phyloP scores from a whole-genome alignment of 495 filamentous ascomycete species.

The Haplographium delicatum region DNA sequence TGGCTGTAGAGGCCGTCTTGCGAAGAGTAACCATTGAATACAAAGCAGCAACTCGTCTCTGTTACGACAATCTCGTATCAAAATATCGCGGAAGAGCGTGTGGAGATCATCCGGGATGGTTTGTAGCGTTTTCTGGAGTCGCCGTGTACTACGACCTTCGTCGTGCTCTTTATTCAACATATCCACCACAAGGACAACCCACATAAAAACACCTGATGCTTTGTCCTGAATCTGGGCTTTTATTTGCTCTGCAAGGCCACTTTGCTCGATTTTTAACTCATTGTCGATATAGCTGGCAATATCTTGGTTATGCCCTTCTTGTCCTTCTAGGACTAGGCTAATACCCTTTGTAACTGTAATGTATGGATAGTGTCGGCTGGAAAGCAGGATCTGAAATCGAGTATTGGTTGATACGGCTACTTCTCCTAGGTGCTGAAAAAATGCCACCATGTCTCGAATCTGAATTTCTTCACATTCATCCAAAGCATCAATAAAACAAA shows the following conservation, averaged over 20 bases:
- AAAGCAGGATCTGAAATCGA: constrained; percentile 28
- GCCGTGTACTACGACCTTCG: constrained; percentile 2
- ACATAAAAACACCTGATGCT: constrained; percentile 23
- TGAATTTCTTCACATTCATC: constrained; percentile 31
- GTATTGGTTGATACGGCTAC: constrained; percentile 7
- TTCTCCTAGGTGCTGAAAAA: constrained; percentile 19
- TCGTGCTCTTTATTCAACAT: constrained; percentile 15
- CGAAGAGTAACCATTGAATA: constrained; percentile 32
- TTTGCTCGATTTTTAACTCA: constrained; percentile 12
- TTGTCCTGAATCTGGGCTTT: constrained; percentile 13
- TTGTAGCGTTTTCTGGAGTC: constrained; percentile 8
- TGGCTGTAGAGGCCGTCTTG: constrained; percentile 21
- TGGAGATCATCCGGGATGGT: constrained; percentile 26
- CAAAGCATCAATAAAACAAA: constrained; percentile 29
- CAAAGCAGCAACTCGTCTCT: constrained; percentile 19
- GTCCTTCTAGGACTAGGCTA: constrained; percentile 24
- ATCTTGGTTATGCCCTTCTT: constrained; percentile 24
- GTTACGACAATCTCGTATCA: neutral
- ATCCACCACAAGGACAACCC: constrained; percentile 24
- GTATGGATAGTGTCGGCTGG: constrained; percentile 33
- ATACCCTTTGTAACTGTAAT: constrained; percentile 21
- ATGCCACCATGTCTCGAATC: constrained; percentile 22
- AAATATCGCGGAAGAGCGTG: constrained; percentile 25
- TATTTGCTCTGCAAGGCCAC: constrained; percentile 19
- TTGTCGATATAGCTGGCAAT: constrained; percentile 26